A percentile compares a stretch with the other conserved stretches of the same genome.
Conservation (phyloP, 2,329 filamentous ascomycete genomes). For the Amauroascus niger region DNA sequence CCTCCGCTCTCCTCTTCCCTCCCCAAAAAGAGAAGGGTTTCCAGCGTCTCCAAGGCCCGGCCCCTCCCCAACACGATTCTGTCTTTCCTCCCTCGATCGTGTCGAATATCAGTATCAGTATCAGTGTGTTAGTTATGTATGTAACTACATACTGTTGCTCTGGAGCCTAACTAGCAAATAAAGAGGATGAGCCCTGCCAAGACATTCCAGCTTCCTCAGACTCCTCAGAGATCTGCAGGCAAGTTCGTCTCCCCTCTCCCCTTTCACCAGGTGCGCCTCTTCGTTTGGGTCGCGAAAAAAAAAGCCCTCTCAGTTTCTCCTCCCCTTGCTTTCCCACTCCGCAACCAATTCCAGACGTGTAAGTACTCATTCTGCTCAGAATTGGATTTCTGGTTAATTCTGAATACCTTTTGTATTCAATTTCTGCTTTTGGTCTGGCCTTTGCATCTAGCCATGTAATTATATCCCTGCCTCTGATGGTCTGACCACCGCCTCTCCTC, state of each 20-base stretch:
- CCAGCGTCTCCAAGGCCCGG: too few species aligned
- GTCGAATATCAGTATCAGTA: too few species aligned
- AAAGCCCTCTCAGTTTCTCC: background rate
- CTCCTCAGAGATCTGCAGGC: background rate
- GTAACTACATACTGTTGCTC: background rate
- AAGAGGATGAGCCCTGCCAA: background rate
- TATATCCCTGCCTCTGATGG: too few species aligned
- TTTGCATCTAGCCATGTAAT: too few species aligned
- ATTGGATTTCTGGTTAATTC: conserved; percentile 32
- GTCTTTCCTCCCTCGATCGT: too few species aligned
- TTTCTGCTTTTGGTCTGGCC: too few species aligned
- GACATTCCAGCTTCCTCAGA: background rate
- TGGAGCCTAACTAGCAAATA: background rate
- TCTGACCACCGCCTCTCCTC: too few species aligned
- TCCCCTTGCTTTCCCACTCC: conserved; percentile 26
- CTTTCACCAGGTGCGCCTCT: background rate
- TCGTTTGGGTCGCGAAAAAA: background rate
- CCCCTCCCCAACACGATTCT: too few species aligned
- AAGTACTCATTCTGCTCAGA: conserved; percentile 57
- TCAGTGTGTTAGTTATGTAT: too few species aligned
- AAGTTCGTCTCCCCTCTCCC: too few species aligned
- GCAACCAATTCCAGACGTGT: conserved; percentile 42
- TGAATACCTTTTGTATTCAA: background rate
- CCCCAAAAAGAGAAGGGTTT: background rate
- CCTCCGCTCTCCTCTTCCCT: background rate